Conservation (phyloP, 2,329 filamentous ascomycete species). For the Pyrenochaeta sp. region DNA sequence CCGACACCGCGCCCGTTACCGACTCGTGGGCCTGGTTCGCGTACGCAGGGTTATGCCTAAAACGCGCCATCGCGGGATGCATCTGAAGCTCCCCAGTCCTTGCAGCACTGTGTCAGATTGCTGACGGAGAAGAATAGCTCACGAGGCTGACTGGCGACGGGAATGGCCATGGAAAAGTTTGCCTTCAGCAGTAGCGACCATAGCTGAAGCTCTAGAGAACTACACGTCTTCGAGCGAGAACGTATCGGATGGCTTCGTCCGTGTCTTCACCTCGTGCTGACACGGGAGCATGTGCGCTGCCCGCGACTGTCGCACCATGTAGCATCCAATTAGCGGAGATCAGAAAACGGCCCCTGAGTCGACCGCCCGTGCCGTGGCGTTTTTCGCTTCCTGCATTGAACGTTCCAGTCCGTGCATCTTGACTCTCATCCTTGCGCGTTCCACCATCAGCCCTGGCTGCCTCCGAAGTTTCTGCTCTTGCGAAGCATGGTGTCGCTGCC, state of each 20-base stretch:
- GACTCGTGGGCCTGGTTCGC: slow-evolving; percentile 28
- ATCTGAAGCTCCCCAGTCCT: slow-evolving; percentile 22
- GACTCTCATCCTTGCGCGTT: slow-evolving; percentile 32
- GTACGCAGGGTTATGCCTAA: slow-evolving; percentile 20
- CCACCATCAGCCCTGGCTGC: slow-evolving; percentile 35
- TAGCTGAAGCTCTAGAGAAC: slow-evolving; percentile 5
- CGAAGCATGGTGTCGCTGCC: slow-evolving; percentile 32
- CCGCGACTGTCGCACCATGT: slow-evolving; percentile 43
- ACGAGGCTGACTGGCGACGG: neutral
- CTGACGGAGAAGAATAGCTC: slow-evolving; percentile 18
- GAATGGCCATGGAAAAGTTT: neutral
- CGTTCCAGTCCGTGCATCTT: slow-evolving; percentile 30
- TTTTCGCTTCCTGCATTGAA: slow-evolving; percentile 32
- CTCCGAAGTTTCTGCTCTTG: slow-evolving; percentile 31
- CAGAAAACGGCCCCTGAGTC: slow-evolving; percentile 29
- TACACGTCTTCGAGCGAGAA: slow-evolving; percentile 2
- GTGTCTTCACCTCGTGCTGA: slow-evolving; percentile 29
- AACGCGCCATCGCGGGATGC: slow-evolving; percentile 28
- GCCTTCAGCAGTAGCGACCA: neutral
- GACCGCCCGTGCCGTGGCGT: slow-evolving; percentile 31
- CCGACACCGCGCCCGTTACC: slow-evolving; percentile 19
- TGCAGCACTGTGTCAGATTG: slow-evolving; percentile 19
- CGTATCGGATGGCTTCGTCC: slow-evolving; percentile 8
- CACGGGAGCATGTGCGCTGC: slow-evolving; percentile 39
- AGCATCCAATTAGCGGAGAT: slow-evolving; percentile 27